These are phyloP conservation scores for Herpotrichia juniperi DNA, from an alignment of 2,329 filamentous ascomycete genomes.

Conservation along the genomic window DNA sequence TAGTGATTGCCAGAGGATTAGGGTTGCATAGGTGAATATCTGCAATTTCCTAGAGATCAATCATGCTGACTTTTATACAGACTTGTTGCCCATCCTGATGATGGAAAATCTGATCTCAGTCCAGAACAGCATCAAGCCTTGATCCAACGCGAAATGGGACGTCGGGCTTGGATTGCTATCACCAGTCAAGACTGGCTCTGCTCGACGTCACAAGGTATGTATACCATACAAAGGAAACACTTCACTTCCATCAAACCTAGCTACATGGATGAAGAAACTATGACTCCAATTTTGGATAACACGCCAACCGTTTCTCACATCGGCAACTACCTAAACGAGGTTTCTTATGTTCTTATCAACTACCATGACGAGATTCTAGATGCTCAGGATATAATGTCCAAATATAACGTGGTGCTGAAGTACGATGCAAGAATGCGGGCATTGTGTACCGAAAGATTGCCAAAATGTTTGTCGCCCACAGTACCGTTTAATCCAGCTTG, in stretches of 20 bases:
- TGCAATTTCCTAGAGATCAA: too few relatives aligned
- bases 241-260: slow-evolving; percentile 42
- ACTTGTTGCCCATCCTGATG: slow-evolving; percentile 33
- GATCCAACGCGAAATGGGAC: slow-evolving; percentile 45
- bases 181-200: slow-evolving; percentile 53
- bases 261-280: slow-evolving; percentile 46
- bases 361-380: slow-evolving; percentile 47
- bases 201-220: slow-evolving; percentile 48
- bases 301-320: slow-evolving; percentile 39
- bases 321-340: slow-evolving; percentile 39
- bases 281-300: slow-evolving; percentile 21
- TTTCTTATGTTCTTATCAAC: slow-evolving; percentile 45
- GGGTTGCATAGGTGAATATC: slow-evolving; percentile 48
- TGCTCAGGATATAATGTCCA: slow-evolving; percentile 40
- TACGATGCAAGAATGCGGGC: slow-evolving; percentile 48
- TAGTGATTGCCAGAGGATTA: slow-evolving; percentile 56
- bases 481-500: slow-evolving; percentile 43
- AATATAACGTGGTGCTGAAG: slow-evolving; percentile 49
- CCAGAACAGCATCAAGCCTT: slow-evolving; percentile 32
- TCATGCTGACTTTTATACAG: slow-evolving; percentile 9
- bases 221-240: slow-evolving; percentile 44
- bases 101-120: slow-evolving; percentile 23
- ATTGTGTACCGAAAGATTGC: slow-evolving; percentile 40
- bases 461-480: slow-evolving; percentile 40
- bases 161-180: slow-evolving; percentile 48